Evolutionary conservation across 805 yeast species (phyloP), one percentile per base, ranked within the genome.

Genomic region (Metschnikowia orientalis): DNA sequence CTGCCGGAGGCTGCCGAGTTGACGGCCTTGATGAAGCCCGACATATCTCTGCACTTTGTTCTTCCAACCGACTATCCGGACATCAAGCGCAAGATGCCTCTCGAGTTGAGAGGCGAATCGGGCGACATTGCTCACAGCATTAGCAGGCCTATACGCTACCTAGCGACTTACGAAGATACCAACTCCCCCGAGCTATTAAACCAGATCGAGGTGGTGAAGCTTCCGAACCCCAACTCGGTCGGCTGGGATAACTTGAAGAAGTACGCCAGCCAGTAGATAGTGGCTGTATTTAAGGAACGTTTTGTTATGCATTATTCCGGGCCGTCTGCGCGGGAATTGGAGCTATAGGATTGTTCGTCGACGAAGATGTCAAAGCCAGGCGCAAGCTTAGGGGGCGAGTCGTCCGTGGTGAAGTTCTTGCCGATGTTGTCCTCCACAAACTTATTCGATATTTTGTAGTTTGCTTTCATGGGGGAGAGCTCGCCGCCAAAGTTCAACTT

Each of bases 211-310:
- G 51, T 66, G 9, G 45, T 66, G 11, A 64, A 63, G 45, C 53
- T 66, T 24, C 72, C 72, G 2, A 66, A 66, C 43, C 59, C 67
- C 23, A 66, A 66, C 38, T 47, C 61, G 9, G 34, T 66, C 25
- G 72, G 63, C 3, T 66, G 72, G 72, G 71, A 63, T 35, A 66
- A 66, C 37, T 44, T 66, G 28, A 51, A 57, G 32, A 63, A 61
- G 45, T 66, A 54, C 44, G 38, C 41, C 23, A 18, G 26, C 9
- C 25, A 15, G 14, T 30, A 30, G 28, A n/a, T n/a, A n/a, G n/a
- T n/a, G n/a, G n/a, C n/a, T n/a, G n/a, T n/a, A n/a, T n/a, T n/a
- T n/a, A n/a, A n/a, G n/a, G n/a, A n/a, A n/a, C n/a, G n/a, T n/a
- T n/a, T n/a, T n/a, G n/a, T n/a, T n/a, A n/a, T n/a, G n/a, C n/a